phyloP scores from a whole-genome alignment of 2,329 filamentous ascomycete species.

The Fusarium austroafricanum region DNA sequence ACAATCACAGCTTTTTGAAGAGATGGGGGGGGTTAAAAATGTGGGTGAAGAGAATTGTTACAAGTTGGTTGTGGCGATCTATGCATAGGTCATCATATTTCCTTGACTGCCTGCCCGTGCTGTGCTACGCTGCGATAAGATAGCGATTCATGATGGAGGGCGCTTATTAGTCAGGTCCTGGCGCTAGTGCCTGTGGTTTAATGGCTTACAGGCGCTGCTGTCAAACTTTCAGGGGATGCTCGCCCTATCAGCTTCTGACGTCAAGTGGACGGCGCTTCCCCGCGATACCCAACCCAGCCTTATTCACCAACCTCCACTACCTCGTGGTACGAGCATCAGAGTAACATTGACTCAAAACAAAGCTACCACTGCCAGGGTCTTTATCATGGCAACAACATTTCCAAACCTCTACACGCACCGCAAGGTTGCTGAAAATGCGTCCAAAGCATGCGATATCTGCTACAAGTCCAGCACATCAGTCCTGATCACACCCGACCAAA shows the following conservation, averaged over 20 bases:
- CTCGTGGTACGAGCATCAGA: slow-evolving; percentile 2
- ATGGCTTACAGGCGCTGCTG: slow-evolving; percentile 29
- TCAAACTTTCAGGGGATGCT: slow-evolving; percentile 16
- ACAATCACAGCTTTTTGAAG: slow-evolving; percentile 31
- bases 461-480: slow-evolving; percentile 90
- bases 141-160: slow-evolving; percentile 36
- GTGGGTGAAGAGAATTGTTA: slow-evolving; percentile 21
- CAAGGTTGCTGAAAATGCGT: slow-evolving; percentile 84
- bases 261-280: slow-evolving; percentile 28
- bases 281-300: slow-evolving; percentile 22
- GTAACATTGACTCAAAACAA: background rate
- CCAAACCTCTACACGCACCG: slow-evolving; percentile 87
- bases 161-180: slow-evolving; percentile 41
- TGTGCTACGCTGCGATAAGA: slow-evolving; percentile 39
- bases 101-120: background rate
- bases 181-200: slow-evolving; percentile 15
- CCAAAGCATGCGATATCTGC: slow-evolving; percentile 90
- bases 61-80: slow-evolving; percentile 30
- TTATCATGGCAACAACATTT: slow-evolving; percentile 62
- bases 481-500: slow-evolving; percentile 88
- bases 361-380: background rate
- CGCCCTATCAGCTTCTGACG: slow-evolving; percentile 34
- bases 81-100: slow-evolving; percentile 43
- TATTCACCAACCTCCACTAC: slow-evolving; percentile 15
- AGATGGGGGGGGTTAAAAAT: slow-evolving; percentile 19